These are phyloP conservation scores for Phlebiopsis gigantea DNA, from an alignment of 768 basidiomycete species.

Conservation along the genomic window DNA sequence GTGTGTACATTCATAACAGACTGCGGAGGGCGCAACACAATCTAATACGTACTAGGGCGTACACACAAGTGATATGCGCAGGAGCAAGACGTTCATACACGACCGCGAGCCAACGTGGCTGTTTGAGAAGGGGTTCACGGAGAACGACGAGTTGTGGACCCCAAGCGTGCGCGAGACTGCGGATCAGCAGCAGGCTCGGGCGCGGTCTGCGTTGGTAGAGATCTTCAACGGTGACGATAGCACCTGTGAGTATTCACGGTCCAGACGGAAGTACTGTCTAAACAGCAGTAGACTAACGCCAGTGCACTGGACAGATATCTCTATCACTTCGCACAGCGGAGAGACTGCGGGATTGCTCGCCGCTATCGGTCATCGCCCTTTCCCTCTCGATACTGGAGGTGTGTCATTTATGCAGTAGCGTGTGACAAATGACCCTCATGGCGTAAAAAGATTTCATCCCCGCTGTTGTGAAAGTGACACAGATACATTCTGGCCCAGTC, in stretches of 20 bases:
- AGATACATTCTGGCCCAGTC: neutral
- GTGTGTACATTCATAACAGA: neutral
- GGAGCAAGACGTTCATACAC: slow-evolving; percentile 2
- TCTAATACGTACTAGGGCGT: neutral
- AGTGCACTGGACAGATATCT: slow-evolving; percentile 1
- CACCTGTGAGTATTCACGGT: neutral
- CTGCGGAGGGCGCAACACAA: neutral
- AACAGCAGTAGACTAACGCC: neutral
- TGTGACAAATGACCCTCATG: neutral
- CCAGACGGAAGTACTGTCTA: neutral
- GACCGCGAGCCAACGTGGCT: slow-evolving; percentile 3
- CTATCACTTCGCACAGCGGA: slow-evolving; percentile 5
- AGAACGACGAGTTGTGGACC: slow-evolving; percentile 2
- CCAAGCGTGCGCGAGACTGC: slow-evolving; percentile 3
- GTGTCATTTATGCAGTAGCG: neutral
- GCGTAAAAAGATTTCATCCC: slow-evolving; percentile 1
- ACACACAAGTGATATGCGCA: slow-evolving; percentile 7
- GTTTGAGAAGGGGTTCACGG: slow-evolving; percentile 3
- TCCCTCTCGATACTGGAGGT: slow-evolving; percentile 3
- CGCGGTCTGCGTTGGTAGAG: slow-evolving; percentile 2
- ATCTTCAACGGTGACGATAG: slow-evolving; percentile 2
- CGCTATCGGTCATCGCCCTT: slow-evolving; percentile 4
- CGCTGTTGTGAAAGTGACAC: neutral
- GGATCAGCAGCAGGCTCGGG: slow-evolving; percentile 3
- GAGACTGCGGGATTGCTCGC: neutral